Evolutionary conservation across 2,329 filamentous ascomycete genomes (phyloP), one percentile per base, ranked within the genome.

Genomic region (Colletotrichum sp.): DNA sequence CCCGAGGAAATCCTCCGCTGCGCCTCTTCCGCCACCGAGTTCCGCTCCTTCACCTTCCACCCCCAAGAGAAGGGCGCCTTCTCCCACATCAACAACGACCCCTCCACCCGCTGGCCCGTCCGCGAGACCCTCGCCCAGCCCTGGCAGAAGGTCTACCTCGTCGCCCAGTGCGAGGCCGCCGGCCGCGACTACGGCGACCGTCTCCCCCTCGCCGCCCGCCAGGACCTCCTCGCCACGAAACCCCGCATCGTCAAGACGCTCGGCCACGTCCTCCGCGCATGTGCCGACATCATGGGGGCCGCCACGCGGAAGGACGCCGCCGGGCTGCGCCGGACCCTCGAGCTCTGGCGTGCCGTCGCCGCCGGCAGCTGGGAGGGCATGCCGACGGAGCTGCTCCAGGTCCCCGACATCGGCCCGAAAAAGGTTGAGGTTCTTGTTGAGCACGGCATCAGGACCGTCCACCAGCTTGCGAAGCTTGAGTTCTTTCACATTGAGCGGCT

Each of bases 381-480:
- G 39, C 91, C 95, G 1, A 88, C 94, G 26, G 95, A 98, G 79
- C 90, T 99, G 81, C 94, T 94, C 76, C 96, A 99, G 82, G 89
- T 99, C 3, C 92, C 95, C 1, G 91, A 92, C 4, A 91, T 99
- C 76, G 97, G 97, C 0, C 87, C 92, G 6, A 95, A 93, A 2
- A 90, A 91, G n/a, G 92, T 95, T 78, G 90, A 93, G 49, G 97
- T 94, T 82, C 89, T 99, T 59, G 90, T 92, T 5, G 89, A 90
- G 52, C 92, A 92, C n/a, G 92, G 93, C 1, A 90, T 99, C 70
- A 91, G 87, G 32, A 94, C 88, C 7, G 92, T 99, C 8, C 90
- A 93, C 57, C 90, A 91, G n/a, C 87, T 99, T 15, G 91, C 93
- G 18, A 85, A 83, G 8, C 89, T 92, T 16, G 93, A 96, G 44